Conservation (phyloP, 805 yeast species). For the Kodamaea restingae region DNA sequence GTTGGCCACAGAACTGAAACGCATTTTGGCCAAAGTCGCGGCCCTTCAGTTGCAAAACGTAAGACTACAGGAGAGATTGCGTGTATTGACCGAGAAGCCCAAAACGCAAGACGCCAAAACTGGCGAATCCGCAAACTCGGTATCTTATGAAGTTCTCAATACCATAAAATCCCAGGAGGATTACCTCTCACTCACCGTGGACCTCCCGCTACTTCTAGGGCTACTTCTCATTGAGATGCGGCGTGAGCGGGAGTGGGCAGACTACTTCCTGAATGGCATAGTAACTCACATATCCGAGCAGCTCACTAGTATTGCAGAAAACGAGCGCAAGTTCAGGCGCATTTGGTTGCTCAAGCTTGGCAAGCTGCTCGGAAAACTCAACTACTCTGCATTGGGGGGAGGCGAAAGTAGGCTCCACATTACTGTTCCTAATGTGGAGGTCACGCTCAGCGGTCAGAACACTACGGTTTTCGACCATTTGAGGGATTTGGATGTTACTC, state of each 20-base stretch:
- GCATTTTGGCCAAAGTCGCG: conserved; percentile 32
- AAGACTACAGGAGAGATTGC: conserved; percentile 13
- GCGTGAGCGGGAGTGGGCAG: conserved; percentile 56
- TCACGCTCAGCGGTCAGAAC: conserved; percentile 33
- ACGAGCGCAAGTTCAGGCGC: conserved; percentile 51
- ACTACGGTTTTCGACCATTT: conserved; percentile 29
- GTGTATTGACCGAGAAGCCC: conserved; percentile 1
- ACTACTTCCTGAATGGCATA: conserved; percentile 38
- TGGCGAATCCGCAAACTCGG: too few relatives aligned
- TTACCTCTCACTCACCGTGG: conserved; percentile 46
- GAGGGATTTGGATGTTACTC: conserved; percentile 27
- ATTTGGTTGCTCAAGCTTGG: conserved; percentile 67
- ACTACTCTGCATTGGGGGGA: conserved; percentile 11
- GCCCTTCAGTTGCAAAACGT: conserved; percentile 37
- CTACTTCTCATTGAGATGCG: conserved; percentile 59
- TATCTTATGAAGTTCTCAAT: conserved; percentile 20
- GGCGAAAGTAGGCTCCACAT: conserved; percentile 5
- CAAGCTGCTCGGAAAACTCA: conserved; percentile 26
- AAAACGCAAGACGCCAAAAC: neutral
- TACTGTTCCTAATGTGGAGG: conserved; percentile 30
- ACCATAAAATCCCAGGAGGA: conserved; percentile 33
- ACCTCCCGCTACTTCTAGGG: conserved; percentile 70
- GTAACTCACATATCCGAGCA: conserved; percentile 49
- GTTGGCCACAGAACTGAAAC: conserved; percentile 19
- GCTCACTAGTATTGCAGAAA: conserved; percentile 51